Conservation (phyloP, 805 yeast genomes). For the Isabelozyma gotoi region DNA sequence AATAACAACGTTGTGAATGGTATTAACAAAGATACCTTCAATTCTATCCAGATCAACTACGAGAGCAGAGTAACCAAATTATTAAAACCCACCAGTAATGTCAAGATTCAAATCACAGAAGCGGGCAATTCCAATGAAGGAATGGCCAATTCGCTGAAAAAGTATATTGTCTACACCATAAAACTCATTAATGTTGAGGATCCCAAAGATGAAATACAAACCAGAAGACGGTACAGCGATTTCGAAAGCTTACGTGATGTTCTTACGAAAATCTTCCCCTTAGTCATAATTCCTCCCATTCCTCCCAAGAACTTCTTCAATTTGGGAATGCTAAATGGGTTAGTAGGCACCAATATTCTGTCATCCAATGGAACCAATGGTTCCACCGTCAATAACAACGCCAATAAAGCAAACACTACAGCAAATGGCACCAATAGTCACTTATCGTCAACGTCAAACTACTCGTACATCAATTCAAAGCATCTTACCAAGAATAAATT, state of each 20-base stretch:
- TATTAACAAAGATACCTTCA: conserved; percentile 13
- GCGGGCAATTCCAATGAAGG: conserved; percentile 89
- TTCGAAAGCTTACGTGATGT: conserved; percentile 80
- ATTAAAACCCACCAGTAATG: conserved; percentile 26
- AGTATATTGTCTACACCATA: conserved; percentile 81
- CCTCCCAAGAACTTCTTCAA: conserved; percentile 55
- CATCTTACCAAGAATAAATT: conserved; percentile 37
- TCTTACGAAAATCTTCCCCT: conserved; percentile 72
- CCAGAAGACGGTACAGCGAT: conserved; percentile 83
- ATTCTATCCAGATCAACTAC: conserved; percentile 29
- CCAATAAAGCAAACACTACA: conserved; percentile 5
- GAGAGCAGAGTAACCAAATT: conserved; percentile 38
- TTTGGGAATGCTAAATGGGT: conserved; percentile 32
- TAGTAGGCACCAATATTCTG: conserved; percentile 16
- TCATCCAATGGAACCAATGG: conserved; percentile 1
- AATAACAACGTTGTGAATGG: conserved; percentile 5
- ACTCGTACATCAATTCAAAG: conserved; percentile 40
- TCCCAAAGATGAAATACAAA: conserved; percentile 49
- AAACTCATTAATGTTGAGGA: conserved; percentile 46
- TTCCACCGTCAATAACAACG: background rate
- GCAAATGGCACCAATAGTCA: conserved; percentile 4
- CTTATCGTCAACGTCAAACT: conserved; percentile 6
- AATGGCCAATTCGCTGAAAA: conserved; percentile 53
- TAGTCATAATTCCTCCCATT: conserved; percentile 86
- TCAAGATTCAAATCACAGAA: conserved; percentile 55